These are phyloP conservation scores for Melampsora abietis-canadensis DNA, from an alignment of 1,284 basidiomycete species.

Conservation along the genomic window DNA sequence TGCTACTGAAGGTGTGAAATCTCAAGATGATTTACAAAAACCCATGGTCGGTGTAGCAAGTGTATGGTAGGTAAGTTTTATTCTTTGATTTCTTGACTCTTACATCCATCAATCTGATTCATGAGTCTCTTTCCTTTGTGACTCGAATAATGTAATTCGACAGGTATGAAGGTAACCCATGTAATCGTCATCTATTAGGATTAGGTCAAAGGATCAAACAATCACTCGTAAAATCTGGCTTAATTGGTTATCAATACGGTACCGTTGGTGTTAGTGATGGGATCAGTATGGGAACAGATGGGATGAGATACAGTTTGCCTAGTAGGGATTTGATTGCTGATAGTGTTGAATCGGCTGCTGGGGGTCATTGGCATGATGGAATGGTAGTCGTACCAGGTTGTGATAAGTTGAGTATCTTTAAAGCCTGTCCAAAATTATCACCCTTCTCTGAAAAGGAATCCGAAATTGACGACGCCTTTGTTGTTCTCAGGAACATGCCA, in stretches of 20 bases:
- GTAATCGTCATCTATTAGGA: slow-evolving; percentile 85
- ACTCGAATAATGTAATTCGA: too few species aligned
- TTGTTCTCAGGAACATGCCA: slow-evolving; percentile 71
- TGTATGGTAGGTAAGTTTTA: slow-evolving; percentile 68
- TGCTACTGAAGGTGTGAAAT: slow-evolving; percentile 80
- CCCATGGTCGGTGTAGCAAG: slow-evolving; percentile 93
- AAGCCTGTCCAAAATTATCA: not conserved
- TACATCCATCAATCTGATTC: not conserved
- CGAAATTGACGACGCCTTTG: not conserved
- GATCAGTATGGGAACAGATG: slow-evolving; percentile 91
- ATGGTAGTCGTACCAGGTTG: slow-evolving; percentile 95
- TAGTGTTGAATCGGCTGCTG: slow-evolving; percentile 68
- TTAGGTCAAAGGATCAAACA: slow-evolving; percentile 81
- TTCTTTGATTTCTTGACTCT: slow-evolving; percentile 55
- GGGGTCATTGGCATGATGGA: slow-evolving; percentile 95
- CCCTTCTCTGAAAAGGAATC: too few species aligned
- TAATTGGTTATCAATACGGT: slow-evolving; percentile 95
- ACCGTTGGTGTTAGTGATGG: slow-evolving; percentile 95
- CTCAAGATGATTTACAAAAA: slow-evolving; percentile 70
- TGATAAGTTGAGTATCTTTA: slow-evolving; percentile 63
- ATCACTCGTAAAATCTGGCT: slow-evolving; percentile 67
- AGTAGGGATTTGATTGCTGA: slow-evolving; percentile 87
- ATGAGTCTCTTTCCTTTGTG: too few species aligned
- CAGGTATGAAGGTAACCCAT: slow-evolving; percentile 59
- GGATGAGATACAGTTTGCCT: slow-evolving; percentile 83